Conservation (phyloP, 2,329 filamentous ascomycete genomes). For the Phialophora chinensis region DNA sequence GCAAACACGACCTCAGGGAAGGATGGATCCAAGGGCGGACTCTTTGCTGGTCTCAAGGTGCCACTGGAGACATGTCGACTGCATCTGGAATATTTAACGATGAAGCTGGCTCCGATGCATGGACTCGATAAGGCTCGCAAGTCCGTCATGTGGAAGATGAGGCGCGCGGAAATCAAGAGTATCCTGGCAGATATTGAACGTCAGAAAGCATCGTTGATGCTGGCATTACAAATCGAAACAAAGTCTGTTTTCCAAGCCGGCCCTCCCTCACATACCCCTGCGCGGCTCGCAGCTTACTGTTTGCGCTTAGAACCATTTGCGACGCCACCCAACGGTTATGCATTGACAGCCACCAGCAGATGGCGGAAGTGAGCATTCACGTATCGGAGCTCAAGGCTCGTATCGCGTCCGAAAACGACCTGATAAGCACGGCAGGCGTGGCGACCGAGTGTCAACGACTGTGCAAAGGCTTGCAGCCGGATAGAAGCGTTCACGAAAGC, state of each 20-base stretch:
- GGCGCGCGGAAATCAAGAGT: neutral
- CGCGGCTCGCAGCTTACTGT: neutral
- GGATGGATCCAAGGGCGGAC: neutral
- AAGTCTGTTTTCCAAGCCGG: neutral
- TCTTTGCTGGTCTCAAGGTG: neutral
- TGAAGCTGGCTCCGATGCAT: neutral
- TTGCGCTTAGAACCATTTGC: conserved; percentile 1
- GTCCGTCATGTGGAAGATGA: conserved; percentile 3
- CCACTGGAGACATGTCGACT: neutral
- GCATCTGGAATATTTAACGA: conserved; percentile 1
- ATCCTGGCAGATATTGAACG: conserved; percentile 4
- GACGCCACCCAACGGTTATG: neutral
- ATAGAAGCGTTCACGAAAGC: neutral
- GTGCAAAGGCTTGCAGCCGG: neutral
- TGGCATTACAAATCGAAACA: neutral
- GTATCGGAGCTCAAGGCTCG: neutral
- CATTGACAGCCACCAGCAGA: conserved; percentile 1
- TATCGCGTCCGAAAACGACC: neutral
- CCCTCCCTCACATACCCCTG: neutral
- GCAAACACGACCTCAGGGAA: neutral
- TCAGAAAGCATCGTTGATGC: conserved; percentile 2
- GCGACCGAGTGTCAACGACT: neutral
- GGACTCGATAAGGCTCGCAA: conserved; percentile 4
- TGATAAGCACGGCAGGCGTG: neutral
- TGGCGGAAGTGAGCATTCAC: neutral